Evolutionary conservation across 2,329 filamentous ascomycete species (phyloP), one percentile per base, ranked within the genome.

Genomic region (Aspergillus pseudonomiae): DNA sequence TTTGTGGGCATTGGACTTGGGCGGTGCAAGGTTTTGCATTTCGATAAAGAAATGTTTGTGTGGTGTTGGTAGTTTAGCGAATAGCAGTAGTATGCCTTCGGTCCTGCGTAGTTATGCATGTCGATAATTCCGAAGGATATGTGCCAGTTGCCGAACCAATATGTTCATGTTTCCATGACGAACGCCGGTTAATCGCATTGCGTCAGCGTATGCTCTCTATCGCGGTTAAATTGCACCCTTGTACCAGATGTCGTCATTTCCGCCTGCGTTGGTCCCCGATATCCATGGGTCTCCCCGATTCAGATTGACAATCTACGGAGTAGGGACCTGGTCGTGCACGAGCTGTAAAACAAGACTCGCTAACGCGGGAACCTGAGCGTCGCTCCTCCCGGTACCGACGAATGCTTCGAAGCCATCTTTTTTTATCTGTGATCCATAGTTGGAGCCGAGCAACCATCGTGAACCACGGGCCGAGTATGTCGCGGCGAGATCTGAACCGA

Each of bases 391-490:
- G 34, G 32, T 39, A 55, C 52, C 52, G 52, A 55, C 21, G 16
- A 16, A 36, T 55, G 52, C 32, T 39, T 55, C 21, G 21, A 24
- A 24, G 21, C 21, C 12, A 32, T 55, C 21, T 55, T 55, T 36
- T 34, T 39, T 55, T 16, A 26, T 36, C 52, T 28, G n/a, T 39
- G 52, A 55, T 39, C 52, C 32, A 39, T 55, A 34, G n/a, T 34
- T 24, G 32, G 32, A 54, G 30, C 52, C 30, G 30, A 24, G 52
- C 32, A 39, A 55, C 52, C 52, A 55, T 21, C 32, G 14, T 21
- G 52, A 54, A 39, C 52, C 52, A 55, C 52, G 52, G 52, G 34
- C 52, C 30, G 12, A 55, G n/a, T 55, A 26, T 39, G 19, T 55
- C 12, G 34, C 52, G n/a, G 52, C 30, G 39, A 21, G 52, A 55